These are phyloP conservation scores for Boletellus emodensis DNA, from an alignment of 768 basidiomycete species.

Conservation along the genomic window DNA sequence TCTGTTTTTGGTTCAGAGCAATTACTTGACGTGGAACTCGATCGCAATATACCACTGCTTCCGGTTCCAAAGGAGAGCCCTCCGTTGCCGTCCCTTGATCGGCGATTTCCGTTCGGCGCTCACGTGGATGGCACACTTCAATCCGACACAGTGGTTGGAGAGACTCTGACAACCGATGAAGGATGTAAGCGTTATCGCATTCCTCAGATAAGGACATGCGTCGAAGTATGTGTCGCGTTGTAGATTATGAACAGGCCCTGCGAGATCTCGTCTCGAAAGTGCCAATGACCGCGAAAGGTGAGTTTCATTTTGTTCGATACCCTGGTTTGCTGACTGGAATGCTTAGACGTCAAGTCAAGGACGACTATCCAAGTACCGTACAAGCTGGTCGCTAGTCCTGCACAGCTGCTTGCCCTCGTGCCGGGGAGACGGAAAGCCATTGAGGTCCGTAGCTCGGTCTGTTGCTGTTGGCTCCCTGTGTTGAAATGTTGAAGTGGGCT, in stretches of 20 bases:
- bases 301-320: background rate
- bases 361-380: constrained; percentile 33
- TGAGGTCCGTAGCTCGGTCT: constrained; percentile 35
- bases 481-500: constrained; percentile 36
- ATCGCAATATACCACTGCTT: constrained; percentile 39
- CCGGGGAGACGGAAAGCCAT: constrained; percentile 46
- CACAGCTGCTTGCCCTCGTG: constrained; percentile 34
- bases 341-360: constrained; percentile 36
- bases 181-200: constrained; percentile 14
- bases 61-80: constrained; percentile 22
- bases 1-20: constrained; percentile 47
- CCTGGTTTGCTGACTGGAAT: background rate
- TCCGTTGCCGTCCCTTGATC: constrained; percentile 28
- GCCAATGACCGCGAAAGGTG: constrained; percentile 45
- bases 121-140: background rate
- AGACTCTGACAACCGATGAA: constrained; percentile 6
- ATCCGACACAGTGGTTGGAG: background rate
- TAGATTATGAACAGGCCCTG: constrained; percentile 34
- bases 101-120: constrained; percentile 5
- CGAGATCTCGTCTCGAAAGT: constrained; percentile 36
- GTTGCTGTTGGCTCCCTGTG: background rate
- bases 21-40: constrained; percentile 47
- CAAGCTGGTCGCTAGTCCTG: constrained; percentile 33
- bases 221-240: background rate
- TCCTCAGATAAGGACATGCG: background rate